These are phyloP conservation scores for Gastrolobium villosum DNA, from an alignment of 306 rosid species.

Conservation along the genomic window DNA sequence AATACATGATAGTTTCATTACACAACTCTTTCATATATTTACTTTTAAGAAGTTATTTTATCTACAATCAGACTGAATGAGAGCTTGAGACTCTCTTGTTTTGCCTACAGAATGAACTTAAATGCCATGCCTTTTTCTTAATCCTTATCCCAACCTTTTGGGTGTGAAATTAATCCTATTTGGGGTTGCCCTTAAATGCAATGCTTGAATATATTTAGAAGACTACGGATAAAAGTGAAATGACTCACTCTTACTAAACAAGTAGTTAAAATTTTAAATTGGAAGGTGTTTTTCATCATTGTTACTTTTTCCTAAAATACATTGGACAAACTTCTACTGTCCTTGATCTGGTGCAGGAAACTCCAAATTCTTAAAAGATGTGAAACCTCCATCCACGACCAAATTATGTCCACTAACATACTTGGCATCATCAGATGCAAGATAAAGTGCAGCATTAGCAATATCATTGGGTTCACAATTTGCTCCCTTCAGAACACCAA, in stretches of 20 bases:
- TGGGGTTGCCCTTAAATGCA: background rate
- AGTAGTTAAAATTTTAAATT: slow-evolving; percentile 12
- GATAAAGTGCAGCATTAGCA: slow-evolving; percentile 87
- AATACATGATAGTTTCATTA: slow-evolving; percentile 23
- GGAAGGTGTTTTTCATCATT: slow-evolving; percentile 31
- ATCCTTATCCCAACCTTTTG: background rate
- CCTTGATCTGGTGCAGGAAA: slow-evolving; percentile 66
- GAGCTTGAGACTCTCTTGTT: background rate
- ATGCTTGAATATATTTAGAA: slow-evolving; percentile 1
- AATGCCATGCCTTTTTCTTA: background rate
- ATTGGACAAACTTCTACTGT: slow-evolving; percentile 44
- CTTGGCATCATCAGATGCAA: slow-evolving; percentile 83
- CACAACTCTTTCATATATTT: background rate
- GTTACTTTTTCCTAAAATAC: background rate
- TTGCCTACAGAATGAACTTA: background rate
- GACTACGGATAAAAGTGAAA: background rate
- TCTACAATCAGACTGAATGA: background rate
- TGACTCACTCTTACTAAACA: background rate
- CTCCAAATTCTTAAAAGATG: slow-evolving; percentile 72
- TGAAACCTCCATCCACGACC: slow-evolving; percentile 92
- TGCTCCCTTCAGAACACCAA: slow-evolving; percentile 68
- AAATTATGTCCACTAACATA: slow-evolving; percentile 85
- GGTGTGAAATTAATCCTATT: background rate
- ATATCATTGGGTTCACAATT: slow-evolving; percentile 76
- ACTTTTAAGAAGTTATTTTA: background rate